Base-by-base conservation (phyloP, 1,284 basidiomycete species). In the Ustanciosporium gigantosporum region DNA sequence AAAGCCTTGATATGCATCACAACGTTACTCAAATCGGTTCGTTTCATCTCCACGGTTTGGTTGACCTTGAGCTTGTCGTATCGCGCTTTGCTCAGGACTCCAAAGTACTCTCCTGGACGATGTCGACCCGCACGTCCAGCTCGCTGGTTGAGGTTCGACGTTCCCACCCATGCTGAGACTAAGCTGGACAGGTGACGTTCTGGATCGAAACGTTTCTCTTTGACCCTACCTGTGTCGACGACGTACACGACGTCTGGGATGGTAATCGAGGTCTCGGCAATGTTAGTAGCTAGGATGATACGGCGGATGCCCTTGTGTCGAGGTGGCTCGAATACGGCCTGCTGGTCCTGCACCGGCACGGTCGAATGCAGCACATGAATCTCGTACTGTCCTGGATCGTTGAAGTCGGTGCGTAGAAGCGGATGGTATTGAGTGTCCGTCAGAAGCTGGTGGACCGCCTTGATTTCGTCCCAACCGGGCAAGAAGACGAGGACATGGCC, bases 181-280 rank as follows among this genome's bases (percentile, higher is more conserved):
- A 95, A 82, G 34, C 89, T 88, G 0, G 89, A 90, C 80, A 94
- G 88, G 68, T 90, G 89, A 22, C 87, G 83, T 43, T 89, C 85
- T 0, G 92, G 91, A 75, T 97, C 91, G 76, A 91, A 97, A n/a
- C 88, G 85, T 74, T 90, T 86, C 79, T 96, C 91, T 80, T 94
- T 95, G 76, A 93, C 84, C 73, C 88, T 87, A 20, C 84, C 93
- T 0, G 88, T 85, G 75, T 97, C 93, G 36, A 96, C 86, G 38
- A 97, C 93, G 74, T 91, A 93, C 5, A 95, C 91, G 22, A 96
- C 91, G 73, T 96, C 90, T 1, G 93, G 93, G 65, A 97, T 96
- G 1, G 93, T 97, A 66, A 97, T 84, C 2, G 59, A 64, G 9
- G 68, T 95, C 80, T 97, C 93, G 13, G 93, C 94, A 52, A 97